These are phyloP conservation scores for Clausena lansium DNA, from an alignment of 345 rosid species.

Conservation along the genomic window DNA sequence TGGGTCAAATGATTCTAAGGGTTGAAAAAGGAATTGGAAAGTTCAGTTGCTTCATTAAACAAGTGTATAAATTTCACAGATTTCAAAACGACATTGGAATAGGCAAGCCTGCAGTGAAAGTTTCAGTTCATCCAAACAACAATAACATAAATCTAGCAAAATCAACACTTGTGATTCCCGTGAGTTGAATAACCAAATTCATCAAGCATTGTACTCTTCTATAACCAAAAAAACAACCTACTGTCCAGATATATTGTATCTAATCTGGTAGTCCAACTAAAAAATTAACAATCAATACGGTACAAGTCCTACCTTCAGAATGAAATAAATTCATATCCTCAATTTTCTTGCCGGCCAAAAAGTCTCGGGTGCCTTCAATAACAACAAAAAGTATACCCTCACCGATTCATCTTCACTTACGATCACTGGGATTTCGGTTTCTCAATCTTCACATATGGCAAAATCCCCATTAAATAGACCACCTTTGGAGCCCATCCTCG, in stretches of 20 bases:
- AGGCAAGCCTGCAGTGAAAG: too few species aligned
- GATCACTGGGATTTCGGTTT: conserved; percentile 65
- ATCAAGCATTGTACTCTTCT: neutral
- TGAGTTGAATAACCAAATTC: neutral
- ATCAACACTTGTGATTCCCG: conserved; percentile 6
- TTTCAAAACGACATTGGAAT: neutral
- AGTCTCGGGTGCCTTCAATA: neutral
- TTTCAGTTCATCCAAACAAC: neutral
- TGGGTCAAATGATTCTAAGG: neutral
- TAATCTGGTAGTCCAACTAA: conserved; percentile 2
- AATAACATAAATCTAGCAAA: neutral
- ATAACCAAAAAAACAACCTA: neutral
- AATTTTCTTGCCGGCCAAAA: conserved; percentile 3
- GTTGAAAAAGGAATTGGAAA: neutral
- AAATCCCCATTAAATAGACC: conserved; percentile 35
- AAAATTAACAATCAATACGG: neutral
- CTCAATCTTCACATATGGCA: conserved; percentile 81
- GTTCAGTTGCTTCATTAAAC: neutral
- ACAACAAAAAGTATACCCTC: neutral
- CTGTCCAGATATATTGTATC: neutral
- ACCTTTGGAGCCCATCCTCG: conserved; percentile 65
- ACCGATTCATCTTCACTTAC: neutral
- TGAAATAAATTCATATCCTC: neutral
- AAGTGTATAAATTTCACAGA: neutral
- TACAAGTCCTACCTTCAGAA: conserved; percentile 18